A percentile compares a stretch with the other conserved stretches of the same genome.
phyloP scores from a whole-genome alignment of 2,329 filamentous ascomycete species.

The Pleoardoris graminearum region DNA sequence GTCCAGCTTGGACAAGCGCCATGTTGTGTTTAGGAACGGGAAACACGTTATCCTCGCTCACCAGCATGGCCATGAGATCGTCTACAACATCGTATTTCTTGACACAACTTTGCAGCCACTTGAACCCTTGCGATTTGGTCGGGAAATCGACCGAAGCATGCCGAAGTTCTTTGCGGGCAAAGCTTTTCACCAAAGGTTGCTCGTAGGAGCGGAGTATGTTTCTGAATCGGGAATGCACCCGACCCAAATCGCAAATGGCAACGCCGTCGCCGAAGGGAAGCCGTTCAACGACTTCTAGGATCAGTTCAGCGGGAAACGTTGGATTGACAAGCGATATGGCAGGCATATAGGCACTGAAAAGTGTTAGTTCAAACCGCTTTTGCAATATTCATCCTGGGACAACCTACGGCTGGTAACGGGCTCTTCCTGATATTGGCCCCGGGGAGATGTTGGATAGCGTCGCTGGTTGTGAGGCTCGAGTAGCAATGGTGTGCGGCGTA shows the following conservation, averaged over 20 bases:
- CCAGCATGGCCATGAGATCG: conserved; percentile 35
- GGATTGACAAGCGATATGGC: conserved; percentile 15
- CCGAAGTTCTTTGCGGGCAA: conserved; percentile 29
- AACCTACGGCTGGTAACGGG: too few species aligned
- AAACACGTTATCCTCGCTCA: conserved; percentile 31
- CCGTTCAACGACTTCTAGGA: conserved; percentile 31
- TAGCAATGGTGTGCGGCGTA: too few species aligned
- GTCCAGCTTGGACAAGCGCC: conserved; percentile 29
- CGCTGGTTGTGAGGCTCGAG: too few species aligned
- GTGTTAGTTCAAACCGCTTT: background rate
- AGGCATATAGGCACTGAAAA: conserved; percentile 17
- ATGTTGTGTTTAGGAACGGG: conserved; percentile 31
- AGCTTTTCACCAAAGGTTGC: conserved; percentile 26
- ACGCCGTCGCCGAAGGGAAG: conserved; percentile 31
- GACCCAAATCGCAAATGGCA: conserved; percentile 21
- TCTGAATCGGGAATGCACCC: conserved; percentile 23
- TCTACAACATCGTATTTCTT: conserved; percentile 36
- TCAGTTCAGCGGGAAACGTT: conserved; percentile 31
- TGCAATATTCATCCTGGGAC: too few species aligned
- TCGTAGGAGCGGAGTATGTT: conserved; percentile 30
- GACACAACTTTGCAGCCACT: conserved; percentile 35
- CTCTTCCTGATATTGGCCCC: too few species aligned
- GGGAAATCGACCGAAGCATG: conserved; percentile 37
- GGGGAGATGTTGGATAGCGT: too few species aligned
- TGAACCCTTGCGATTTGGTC: conserved; percentile 14